Base-by-base conservation (phyloP, 2,329 filamentous ascomycete species). In the Parastagonospora nodorum region DNA sequence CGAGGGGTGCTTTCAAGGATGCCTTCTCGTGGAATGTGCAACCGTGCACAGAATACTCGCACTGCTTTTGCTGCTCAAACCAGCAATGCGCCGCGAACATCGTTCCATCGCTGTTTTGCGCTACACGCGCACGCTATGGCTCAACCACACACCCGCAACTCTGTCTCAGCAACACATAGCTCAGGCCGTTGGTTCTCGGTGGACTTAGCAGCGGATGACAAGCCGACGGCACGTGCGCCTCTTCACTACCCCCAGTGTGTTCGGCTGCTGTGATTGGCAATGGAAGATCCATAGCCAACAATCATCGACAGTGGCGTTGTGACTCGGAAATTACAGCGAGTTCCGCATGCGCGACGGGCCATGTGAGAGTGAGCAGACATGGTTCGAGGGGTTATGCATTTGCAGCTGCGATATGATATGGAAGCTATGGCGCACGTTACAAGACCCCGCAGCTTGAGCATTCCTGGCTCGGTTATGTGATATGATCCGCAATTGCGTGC, bases 241-340 rank as follows among this genome's bases (percentile, higher is more conserved):
- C 31, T 40, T 27, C 32, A 45, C 38, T 24, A 42, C 16, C 12
- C 19, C 45, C 45, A 48, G 37, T 15, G 40, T 47, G 38, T 36
- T 28, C 30, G 28, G 37, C 28, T 28, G 32, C 38, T 31, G 24
- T 58, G 48, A 60, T 61, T 61, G 56, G 60, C 32, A 28, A 51
- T 30, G 24, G 35, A 14, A 15, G 33, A 42, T 42, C 53, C 51
- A 56, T 50, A 43, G 47, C 41, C 40, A 40, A 33, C 16, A 30
- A 42, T 29, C 36, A 37, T 54, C 42, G 43, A 51, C 43, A 42
- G 48, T 49, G 50, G 42, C 57, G 44, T 29, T 58, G 58, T 60
- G 60, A 62, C 10, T 52, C 61, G 62, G 62, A 65, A 50, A 65
- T 64, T 57, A 57, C 54, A 46, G 48, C 39, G 33, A 45, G 39